Evolutionary conservation across 2,329 filamentous ascomycete species (phyloP).

Genomic region (Septoria petroselini): DNA sequence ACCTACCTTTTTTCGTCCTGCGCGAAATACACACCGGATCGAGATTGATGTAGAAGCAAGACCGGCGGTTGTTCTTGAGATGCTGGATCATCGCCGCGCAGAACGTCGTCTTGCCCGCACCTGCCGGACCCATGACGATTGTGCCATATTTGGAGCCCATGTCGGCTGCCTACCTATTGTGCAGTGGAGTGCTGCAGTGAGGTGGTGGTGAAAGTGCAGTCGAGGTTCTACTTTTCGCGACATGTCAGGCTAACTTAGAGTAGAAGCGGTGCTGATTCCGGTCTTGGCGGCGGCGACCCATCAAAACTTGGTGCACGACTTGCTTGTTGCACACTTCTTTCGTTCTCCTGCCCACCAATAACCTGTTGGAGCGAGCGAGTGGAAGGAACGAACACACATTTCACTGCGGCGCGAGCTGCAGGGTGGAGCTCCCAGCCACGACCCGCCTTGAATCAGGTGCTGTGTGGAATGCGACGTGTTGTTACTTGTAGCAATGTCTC

Average conservation of each 20-base stretch:
- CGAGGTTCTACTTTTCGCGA: neutral
- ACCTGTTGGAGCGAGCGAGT: no score
- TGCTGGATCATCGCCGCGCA: conserved; percentile 91
- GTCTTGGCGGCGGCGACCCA: no score
- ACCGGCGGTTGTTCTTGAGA: conserved; percentile 84
- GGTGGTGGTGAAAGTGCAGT: neutral
- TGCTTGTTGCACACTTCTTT: no score
- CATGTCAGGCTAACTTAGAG: neutral
- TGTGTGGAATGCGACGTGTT: no score
- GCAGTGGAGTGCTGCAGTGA: neutral
- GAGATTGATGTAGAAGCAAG: conserved; percentile 96
- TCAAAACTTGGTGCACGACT: no score
- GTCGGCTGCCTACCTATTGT: conserved; percentile 1
- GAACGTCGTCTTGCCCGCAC: conserved; percentile 97
- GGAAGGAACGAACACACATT: no score
- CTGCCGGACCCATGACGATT: conserved; percentile 93
- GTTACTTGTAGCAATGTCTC: no score
- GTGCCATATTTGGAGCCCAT: conserved; percentile 72
- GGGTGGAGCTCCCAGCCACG: conserved; percentile 47
- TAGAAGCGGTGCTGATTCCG: no score
- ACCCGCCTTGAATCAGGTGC: conserved; percentile 48
- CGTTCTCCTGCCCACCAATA: conserved; percentile 58
- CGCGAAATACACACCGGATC: conserved; percentile 48
- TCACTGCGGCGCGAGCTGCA: conserved; percentile 27
- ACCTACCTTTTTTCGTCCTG: conserved; percentile 3